These are phyloP conservation scores for Lactifluus piperatus DNA, from an alignment of 768 basidiomycete species.

Conservation along the genomic window DNA sequence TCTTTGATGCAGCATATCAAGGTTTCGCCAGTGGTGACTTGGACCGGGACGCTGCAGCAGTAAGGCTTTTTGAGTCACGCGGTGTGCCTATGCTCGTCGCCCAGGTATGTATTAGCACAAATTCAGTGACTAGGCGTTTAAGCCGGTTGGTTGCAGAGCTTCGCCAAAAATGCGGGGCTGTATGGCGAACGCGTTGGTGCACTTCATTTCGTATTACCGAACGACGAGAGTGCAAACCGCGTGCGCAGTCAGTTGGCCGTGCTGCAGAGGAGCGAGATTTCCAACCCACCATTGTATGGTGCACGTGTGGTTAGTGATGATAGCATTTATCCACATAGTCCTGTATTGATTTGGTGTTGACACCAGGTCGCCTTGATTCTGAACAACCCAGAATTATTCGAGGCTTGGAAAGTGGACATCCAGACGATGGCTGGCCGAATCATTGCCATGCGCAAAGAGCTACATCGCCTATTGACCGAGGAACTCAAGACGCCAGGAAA, in stretches of 20 bases:
- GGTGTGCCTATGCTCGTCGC: slow-evolving; percentile 77
- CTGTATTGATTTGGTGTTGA: not conserved
- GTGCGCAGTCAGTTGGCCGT: slow-evolving; percentile 88
- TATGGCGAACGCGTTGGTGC: slow-evolving; percentile 94
- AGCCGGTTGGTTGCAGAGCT: slow-evolving; percentile 50
- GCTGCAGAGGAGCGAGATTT: slow-evolving; percentile 89
- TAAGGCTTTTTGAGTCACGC: slow-evolving; percentile 74
- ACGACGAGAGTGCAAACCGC: slow-evolving; percentile 55
- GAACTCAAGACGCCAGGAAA: slow-evolving; percentile 81
- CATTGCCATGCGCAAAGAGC: slow-evolving; percentile 79
- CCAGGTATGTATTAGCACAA: slow-evolving; percentile 46
- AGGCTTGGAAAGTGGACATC: slow-evolving; percentile 87
- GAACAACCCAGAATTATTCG: slow-evolving; percentile 63
- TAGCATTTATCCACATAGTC: not conserved
- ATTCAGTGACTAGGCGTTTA: not conserved
- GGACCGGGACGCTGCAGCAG: slow-evolving; percentile 86
- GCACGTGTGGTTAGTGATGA: slow-evolving; percentile 63
- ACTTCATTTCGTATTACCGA: slow-evolving; percentile 69
- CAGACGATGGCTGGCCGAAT: slow-evolving; percentile 89
- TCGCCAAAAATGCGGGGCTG: slow-evolving; percentile 94
- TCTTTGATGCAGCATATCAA: slow-evolving; percentile 96
- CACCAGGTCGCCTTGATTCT: slow-evolving; percentile 70
- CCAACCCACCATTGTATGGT: slow-evolving; percentile 87
- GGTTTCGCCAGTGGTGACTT: slow-evolving; percentile 93
- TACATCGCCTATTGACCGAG: slow-evolving; percentile 64